Percentiles rank a stretch among this genome's conserved stretches.
These are phyloP conservation scores for Asclepias syriaca DNA, from an alignment of 257 asterid genomes.

Conservation along the genomic window DNA sequence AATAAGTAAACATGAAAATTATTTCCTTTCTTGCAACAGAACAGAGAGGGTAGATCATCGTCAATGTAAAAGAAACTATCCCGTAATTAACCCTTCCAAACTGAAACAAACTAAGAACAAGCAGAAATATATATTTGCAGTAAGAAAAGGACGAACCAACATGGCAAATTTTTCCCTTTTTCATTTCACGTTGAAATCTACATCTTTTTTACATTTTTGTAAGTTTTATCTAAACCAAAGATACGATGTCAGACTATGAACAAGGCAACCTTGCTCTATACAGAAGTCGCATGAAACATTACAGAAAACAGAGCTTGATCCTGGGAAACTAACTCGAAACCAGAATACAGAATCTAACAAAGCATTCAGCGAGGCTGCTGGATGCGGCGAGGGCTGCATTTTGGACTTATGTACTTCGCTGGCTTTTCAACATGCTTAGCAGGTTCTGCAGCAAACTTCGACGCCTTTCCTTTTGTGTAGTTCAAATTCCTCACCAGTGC, in stretches of 20 bases:
- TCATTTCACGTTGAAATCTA: slow-evolving; percentile 11
- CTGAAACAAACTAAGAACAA: too few relatives aligned
- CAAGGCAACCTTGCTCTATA: slow-evolving; percentile 75
- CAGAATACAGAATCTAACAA: slow-evolving; percentile 13
- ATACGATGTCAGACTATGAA: slow-evolving; percentile 51
- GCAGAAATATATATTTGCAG: not conserved
- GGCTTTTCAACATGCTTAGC: slow-evolving; percentile 60
- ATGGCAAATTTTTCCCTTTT: not conserved
- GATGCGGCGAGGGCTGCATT: slow-evolving; percentile 70
- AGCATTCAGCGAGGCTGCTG: slow-evolving; percentile 79
- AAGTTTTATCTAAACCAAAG: slow-evolving; percentile 22
- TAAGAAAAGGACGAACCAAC: not conserved
- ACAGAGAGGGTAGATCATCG: not conserved
- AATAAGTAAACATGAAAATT: too few relatives aligned
- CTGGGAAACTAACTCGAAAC: slow-evolving; percentile 20
- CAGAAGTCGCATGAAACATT: slow-evolving; percentile 42
- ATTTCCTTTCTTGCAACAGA: too few relatives aligned
- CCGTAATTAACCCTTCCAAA: too few relatives aligned
- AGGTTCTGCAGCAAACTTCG: slow-evolving; percentile 34
- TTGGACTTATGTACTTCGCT: slow-evolving; percentile 52
- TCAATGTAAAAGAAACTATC: not conserved
- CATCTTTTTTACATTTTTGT: slow-evolving; percentile 17
- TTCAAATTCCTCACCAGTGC: slow-evolving; percentile 41
- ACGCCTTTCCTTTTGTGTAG: slow-evolving; percentile 35
- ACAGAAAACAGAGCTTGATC: slow-evolving; percentile 18